Evolutionary conservation across 352 stramenopile genomes (phyloP), one percentile per base, ranked within the genome.

Genomic region (Saprolegnia parasitica): DNA sequence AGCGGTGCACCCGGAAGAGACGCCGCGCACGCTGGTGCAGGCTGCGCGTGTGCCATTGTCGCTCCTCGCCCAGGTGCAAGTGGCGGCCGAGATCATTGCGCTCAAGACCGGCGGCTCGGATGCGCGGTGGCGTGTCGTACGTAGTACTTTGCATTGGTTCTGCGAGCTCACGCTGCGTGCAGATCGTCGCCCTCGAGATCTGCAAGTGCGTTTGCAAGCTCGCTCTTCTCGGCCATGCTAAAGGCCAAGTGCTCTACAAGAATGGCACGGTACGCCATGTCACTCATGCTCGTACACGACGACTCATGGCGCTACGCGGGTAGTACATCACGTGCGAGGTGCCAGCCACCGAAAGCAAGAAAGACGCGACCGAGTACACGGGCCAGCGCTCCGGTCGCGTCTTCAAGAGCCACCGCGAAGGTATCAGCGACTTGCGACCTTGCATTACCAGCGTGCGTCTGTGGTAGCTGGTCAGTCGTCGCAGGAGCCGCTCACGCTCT

Each of bases 141-240:
- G 75, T 72, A 0, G 18, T 54, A 1, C 3, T 5, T 39, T 4
- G 4, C 49, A 13, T 20, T 54, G 20, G 24, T 23, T 29, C 11
- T 13, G 24, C 32, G 18, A 16, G 67, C 10, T 37, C 21, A 64
- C 10, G 47, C 21, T 5, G 35, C 16, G 64, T 40, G 11, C 74
- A 89, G 76, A 93, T 95, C 77, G 79, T 93, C 13, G 86, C 77
- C 77, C 66, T 95, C 11, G 86, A 95, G 62, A 52, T 87, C 21
- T 76, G 89, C 66, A 95, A 95, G 74, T 76, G 80, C 32, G 71
- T 88, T 10, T 80, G 87, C 40, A 86, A 86, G 29, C 58, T 95
- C 11, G 37, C 91, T 42, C 68, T 95, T 39, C 72, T 95, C 24
- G 46, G 80, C 21, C 84, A 91, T 50, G 42, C 63, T 1, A 70